phyloP scores from a whole-genome alignment of 345 rosid genomes.

The Murraya koenigii region DNA sequence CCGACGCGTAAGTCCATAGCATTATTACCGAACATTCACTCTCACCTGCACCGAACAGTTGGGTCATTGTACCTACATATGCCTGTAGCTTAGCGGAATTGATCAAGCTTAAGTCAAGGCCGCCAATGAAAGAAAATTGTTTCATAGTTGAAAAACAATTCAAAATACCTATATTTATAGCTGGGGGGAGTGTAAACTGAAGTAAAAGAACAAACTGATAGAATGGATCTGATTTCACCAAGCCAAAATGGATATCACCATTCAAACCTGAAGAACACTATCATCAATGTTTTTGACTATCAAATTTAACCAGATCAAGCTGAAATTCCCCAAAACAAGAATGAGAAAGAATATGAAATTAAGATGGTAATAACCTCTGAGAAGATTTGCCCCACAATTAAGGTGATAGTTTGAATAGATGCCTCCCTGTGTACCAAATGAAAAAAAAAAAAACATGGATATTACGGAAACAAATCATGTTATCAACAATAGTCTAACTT shows the following conservation, averaged over 20 bases:
- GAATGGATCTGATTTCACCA: constrained; percentile 35
- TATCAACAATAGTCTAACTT: neutral
- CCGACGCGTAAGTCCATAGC: constrained; percentile 35
- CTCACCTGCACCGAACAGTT: constrained; percentile 37
- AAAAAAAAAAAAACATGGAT: too few relatives aligned
- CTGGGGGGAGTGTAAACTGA: constrained; percentile 56
- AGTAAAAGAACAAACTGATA: constrained; percentile 53
- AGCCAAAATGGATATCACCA: constrained; percentile 34
- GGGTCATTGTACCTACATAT: constrained; percentile 42
- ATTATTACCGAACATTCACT: constrained; percentile 43
- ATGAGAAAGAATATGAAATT: neutral
- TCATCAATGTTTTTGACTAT: neutral
- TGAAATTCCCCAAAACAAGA: neutral
- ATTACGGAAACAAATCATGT: neutral
- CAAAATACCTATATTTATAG: constrained; percentile 44
- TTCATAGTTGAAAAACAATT: neutral
- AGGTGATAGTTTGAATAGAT: constrained; percentile 38
- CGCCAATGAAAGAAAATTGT: neutral
- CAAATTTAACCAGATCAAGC: neutral
- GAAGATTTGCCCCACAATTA: constrained; percentile 50
- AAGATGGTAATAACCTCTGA: constrained; percentile 18
- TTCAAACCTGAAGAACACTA: constrained; percentile 39
- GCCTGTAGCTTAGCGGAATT: neutral
- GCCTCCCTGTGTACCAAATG: constrained; percentile 40
- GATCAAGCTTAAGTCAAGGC: neutral